These are phyloP conservation scores for Candida caryicola DNA, from an alignment of 805 yeast genomes.

Conservation along the genomic window DNA sequence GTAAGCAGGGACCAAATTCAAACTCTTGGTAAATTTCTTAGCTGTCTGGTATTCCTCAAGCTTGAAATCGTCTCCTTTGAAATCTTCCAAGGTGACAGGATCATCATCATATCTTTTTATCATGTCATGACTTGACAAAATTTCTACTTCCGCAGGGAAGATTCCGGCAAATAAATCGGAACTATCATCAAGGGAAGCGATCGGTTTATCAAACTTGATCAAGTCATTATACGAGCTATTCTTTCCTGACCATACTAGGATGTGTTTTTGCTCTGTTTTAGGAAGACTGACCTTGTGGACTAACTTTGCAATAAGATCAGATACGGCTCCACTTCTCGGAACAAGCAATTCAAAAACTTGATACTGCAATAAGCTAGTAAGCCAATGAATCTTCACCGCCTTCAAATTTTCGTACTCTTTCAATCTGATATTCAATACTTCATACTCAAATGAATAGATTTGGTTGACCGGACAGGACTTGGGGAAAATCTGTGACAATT, in stretches of 20 bases:
- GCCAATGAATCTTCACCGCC: conserved; percentile 64
- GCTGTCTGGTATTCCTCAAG: conserved; percentile 21
- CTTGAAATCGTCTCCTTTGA: conserved; percentile 23
- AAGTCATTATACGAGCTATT: conserved; percentile 39
- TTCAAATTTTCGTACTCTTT: conserved; percentile 76
- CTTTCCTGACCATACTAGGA: conserved; percentile 58
- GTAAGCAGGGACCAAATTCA: conserved; percentile 58
- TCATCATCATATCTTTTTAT: conserved; percentile 21
- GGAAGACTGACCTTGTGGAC: conserved; percentile 53
- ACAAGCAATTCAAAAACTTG: conserved; percentile 67
- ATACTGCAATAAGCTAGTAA: conserved; percentile 65
- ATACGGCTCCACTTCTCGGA: conserved; percentile 59
- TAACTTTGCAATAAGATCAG: conserved; percentile 53
- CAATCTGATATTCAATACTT: conserved; percentile 69
- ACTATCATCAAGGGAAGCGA: conserved; percentile 33
- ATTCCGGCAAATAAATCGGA: conserved; percentile 40
- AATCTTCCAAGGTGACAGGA: conserved; percentile 19
- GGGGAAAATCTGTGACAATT: conserved; percentile 41
- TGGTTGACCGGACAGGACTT: conserved; percentile 45
- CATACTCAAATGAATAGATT: conserved; percentile 59
- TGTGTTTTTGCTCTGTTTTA: conserved; percentile 42
- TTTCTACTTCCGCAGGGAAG: conserved; percentile 43
- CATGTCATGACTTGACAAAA: conserved; percentile 36
- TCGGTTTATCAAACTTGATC: conserved; percentile 33
- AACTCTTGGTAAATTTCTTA: conserved; percentile 23